A percentile compares a stretch with the other conserved stretches of the same genome.
Evolutionary conservation across 78 protist species (phyloP).

Genomic region (Isochrysis galbana): DNA sequence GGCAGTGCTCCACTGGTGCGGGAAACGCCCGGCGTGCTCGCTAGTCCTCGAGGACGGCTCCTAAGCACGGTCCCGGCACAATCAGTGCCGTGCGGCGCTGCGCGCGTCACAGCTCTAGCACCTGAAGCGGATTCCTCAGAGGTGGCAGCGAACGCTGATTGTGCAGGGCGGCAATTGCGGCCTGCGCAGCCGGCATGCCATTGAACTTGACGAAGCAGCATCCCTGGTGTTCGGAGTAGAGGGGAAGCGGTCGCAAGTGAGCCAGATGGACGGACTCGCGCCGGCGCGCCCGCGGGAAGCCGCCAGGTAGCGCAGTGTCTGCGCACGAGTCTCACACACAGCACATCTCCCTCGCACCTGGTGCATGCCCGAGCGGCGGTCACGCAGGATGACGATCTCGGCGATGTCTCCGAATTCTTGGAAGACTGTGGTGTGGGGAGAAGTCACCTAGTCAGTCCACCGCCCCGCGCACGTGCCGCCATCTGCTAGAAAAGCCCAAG

Average conservation of each 20-base stretch:
- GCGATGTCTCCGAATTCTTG: not conserved
- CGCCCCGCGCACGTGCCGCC: too few relatives aligned
- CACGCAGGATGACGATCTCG: conserved; percentile 17
- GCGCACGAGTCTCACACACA: not conserved
- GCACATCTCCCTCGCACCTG: conserved; percentile 3
- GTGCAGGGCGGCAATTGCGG: not conserved
- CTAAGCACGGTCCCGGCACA: too few relatives aligned
- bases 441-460: too few relatives aligned
- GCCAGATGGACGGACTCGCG: not conserved
- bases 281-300: not conserved
- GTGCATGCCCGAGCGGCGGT: not conserved
- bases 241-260: not conserved
- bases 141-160: conserved; percentile 18
- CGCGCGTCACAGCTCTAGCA: too few relatives aligned
- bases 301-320: not conserved
- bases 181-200: not conserved
- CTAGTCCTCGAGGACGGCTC: too few relatives aligned
- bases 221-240: not conserved
- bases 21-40: too few relatives aligned
- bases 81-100: too few relatives aligned
- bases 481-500: too few relatives aligned
- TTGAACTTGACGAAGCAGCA: conserved; percentile 14
- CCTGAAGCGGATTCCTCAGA: conserved; percentile 4
- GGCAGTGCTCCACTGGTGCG: too few relatives aligned
- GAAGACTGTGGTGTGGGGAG: conserved; percentile 11